phyloP scores from a whole-genome alignment of 305 asterid genomes.

The Fraxinus floribunda region DNA sequence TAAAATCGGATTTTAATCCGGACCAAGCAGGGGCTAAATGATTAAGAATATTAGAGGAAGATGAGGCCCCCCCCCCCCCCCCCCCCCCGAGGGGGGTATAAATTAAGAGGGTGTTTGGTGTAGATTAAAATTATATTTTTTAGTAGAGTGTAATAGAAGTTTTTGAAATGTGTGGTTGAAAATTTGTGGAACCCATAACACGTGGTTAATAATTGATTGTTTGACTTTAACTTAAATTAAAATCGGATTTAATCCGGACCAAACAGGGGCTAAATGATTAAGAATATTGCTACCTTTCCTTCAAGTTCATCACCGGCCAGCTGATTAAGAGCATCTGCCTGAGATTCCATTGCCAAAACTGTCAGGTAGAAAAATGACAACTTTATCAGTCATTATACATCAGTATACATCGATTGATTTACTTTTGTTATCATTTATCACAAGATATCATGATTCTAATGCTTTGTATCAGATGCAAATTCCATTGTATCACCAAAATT shows the following conservation, averaged over 20 bases:
- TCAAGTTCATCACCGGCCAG: slow-evolving; percentile 85
- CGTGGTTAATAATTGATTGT: too few species aligned
- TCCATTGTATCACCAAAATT: not conserved
- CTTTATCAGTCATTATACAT: slow-evolving; percentile 22
- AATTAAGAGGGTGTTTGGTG: too few species aligned
- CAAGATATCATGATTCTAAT: not conserved
- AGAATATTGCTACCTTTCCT: slow-evolving; percentile 64
- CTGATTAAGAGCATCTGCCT: slow-evolving; percentile 87
- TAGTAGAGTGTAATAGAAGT: too few species aligned
- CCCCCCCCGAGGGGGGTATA: too few species aligned
- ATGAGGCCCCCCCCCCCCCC: too few species aligned
- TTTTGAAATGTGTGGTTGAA: too few species aligned
- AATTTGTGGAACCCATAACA: too few species aligned
- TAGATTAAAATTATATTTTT: too few species aligned
- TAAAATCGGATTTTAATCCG: too few species aligned
- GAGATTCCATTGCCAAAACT: slow-evolving; percentile 95
- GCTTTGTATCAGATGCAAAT: not conserved
- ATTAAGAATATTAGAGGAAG: not conserved
- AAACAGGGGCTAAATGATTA: not conserved
- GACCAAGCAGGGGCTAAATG: not conserved
- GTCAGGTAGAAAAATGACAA: slow-evolving; percentile 21
- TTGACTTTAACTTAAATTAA: too few species aligned
- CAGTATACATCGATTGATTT: not conserved
- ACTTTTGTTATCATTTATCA: not conserved
- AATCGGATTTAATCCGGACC: too few species aligned